Conservation (phyloP, 768 basidiomycete genomes). For the Amanita pallidorosea region DNA sequence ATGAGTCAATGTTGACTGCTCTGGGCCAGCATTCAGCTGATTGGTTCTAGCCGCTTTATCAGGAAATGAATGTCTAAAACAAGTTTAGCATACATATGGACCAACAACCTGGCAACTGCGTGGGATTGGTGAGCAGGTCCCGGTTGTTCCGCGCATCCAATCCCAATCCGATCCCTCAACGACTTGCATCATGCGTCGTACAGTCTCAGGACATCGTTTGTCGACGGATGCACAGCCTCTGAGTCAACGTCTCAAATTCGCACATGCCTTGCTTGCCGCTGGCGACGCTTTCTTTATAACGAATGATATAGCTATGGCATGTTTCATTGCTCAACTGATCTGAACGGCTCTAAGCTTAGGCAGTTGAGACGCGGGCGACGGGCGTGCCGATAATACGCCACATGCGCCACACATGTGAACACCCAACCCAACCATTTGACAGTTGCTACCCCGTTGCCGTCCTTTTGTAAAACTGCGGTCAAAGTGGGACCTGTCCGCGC, state of each 20-base stretch:
- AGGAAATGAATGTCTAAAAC: background rate
- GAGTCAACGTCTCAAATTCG: background rate
- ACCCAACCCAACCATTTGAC: no score
- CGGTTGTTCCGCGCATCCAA: background rate
- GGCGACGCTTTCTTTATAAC: background rate
- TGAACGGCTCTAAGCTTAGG: background rate
- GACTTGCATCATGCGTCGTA: no score
- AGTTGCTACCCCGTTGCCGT: background rate
- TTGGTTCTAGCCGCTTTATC: background rate
- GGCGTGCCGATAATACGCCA: background rate
- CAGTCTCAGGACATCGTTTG: background rate
- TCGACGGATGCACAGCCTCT: background rate
- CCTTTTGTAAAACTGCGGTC: background rate
- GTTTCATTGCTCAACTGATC: background rate
- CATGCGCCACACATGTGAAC: background rate
- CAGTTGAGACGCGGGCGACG: background rate
- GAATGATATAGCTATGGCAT: no score
- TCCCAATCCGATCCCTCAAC: no score
- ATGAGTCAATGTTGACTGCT: background rate
- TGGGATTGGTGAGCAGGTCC: background rate
- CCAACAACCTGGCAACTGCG: background rate
- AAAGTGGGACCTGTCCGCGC: no score
- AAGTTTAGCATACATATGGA: constrained; percentile 1
- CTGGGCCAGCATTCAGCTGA: background rate
- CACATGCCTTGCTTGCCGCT: background rate